Evolutionary conservation across 2,329 filamentous ascomycete species (phyloP).

Genomic region (Trichoderma oligosporum): DNA sequence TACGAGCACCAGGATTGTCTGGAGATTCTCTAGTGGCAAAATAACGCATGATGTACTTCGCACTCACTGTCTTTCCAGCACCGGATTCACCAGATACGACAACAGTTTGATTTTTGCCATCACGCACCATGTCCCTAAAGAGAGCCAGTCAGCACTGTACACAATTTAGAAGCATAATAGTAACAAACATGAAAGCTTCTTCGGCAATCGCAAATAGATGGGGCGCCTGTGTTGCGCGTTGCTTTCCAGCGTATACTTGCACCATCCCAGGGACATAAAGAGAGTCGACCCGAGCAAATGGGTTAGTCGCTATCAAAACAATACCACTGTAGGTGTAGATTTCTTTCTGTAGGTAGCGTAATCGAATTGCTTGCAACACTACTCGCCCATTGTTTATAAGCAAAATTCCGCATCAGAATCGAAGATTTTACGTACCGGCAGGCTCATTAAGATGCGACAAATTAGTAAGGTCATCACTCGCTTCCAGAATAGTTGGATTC

Average conservation of each 20-base stretch:
- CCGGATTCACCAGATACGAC: conserved; percentile 99
- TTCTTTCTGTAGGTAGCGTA: conserved; percentile 96
- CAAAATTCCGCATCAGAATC: conserved; percentile 16
- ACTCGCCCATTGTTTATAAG: conserved; percentile 28
- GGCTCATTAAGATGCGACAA: conserved; percentile 97
- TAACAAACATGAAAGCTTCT: conserved; percentile 87
- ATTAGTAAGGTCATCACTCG: conserved; percentile 96
- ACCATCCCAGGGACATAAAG: conserved; percentile 99
- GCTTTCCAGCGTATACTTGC: conserved; percentile 97
- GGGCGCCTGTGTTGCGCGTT: conserved; percentile 91
- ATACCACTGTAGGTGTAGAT: conserved; percentile 99
- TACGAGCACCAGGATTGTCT: conserved; percentile 74
- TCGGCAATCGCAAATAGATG: conserved; percentile 99
- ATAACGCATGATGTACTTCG: conserved; percentile 99
- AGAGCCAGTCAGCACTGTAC: conserved; percentile 36
- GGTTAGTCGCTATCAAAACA: conserved; percentile 96
- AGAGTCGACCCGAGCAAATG: conserved; percentile 94
- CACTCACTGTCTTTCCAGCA: conserved; percentile 97
- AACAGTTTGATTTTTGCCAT: conserved; percentile 94
- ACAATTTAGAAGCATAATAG: background rate
- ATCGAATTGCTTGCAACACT: conserved; percentile 96
- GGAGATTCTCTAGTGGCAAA: conserved; percentile 96
- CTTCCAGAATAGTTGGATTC: conserved; percentile 97
- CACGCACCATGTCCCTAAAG: conserved; percentile 87
- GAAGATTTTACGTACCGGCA: conserved; percentile 61